Evolutionary conservation across 2,329 filamentous ascomycete genomes (phyloP).

Genomic region (Talaromyces sp.): DNA sequence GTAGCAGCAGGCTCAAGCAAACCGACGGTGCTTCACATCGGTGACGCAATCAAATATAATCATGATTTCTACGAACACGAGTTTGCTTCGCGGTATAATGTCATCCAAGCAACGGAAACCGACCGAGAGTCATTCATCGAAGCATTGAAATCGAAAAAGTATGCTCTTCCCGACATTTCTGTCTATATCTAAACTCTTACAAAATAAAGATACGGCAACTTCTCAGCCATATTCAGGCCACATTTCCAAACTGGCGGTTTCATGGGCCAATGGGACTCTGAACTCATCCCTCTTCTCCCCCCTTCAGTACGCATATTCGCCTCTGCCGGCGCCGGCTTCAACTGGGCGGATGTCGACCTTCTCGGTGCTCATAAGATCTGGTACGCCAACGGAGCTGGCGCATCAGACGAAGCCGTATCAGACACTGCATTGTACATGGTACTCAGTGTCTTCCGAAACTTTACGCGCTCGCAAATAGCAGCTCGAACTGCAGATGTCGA

Average conservation of each 20-base stretch:
- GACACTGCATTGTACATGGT: slow-evolving; percentile 69
- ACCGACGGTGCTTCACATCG: slow-evolving; percentile 44
- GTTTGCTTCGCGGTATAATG: slow-evolving; percentile 41
- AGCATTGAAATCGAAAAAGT: slow-evolving; percentile 32
- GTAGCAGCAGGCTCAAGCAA: slow-evolving; percentile 21
- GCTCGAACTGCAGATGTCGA: slow-evolving; percentile 47
- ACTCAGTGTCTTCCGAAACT: slow-evolving; percentile 65
- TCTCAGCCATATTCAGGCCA: slow-evolving; percentile 54
- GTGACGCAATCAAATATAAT: slow-evolving; percentile 50
- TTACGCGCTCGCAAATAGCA: slow-evolving; percentile 62
- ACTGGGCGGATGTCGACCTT: slow-evolving; percentile 60
- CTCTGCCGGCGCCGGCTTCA: slow-evolving; percentile 60
- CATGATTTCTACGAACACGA: slow-evolving; percentile 39
- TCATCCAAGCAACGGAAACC: slow-evolving; percentile 39
- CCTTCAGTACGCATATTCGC: slow-evolving; percentile 55
- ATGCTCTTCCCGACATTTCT: neutral
- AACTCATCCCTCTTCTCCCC: slow-evolving; percentile 56
- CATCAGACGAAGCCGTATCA: slow-evolving; percentile 69
- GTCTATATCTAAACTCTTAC: neutral
- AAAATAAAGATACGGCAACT: slow-evolving; percentile 33
- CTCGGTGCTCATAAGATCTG: slow-evolving; percentile 58
- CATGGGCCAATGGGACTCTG: slow-evolving; percentile 62
- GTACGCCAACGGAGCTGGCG: slow-evolving; percentile 70
- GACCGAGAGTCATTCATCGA: slow-evolving; percentile 40
- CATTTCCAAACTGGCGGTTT: slow-evolving; percentile 65